Percentiles rank a stretch among this genome's conserved stretches.
phyloP scores from a whole-genome alignment of 176 grass and related monocot genomes.

The Guadua angustifolia region DNA sequence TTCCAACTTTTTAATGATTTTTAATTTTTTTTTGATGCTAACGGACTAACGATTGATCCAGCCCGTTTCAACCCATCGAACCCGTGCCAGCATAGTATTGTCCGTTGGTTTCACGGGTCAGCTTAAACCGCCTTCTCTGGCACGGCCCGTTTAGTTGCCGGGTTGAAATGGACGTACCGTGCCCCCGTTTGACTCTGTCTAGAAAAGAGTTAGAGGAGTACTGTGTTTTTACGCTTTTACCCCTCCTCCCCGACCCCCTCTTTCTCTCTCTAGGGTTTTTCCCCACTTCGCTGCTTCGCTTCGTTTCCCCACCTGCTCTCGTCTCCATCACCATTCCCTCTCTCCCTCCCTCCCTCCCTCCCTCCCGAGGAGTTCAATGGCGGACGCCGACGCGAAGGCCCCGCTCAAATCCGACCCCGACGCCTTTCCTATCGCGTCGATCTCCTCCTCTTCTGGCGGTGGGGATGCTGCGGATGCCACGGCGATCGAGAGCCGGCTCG shows the following conservation, averaged over 20 bases:
- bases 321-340: not conserved
- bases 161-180: no score
- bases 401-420: constrained; percentile 35
- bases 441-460: constrained; percentile 14
- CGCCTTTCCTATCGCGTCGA: constrained; percentile 35
- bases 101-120: no score
- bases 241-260: not conserved
- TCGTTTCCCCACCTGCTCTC: constrained; percentile 49
- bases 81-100: no score
- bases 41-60: no score
- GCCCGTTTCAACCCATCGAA: no score
- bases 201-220: no score
- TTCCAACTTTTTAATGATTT: no score
- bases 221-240: constrained; percentile 35
- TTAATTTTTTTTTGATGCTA: no score
- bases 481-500: constrained; percentile 37
- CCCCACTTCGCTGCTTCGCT: constrained; percentile 26
- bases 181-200: no score
- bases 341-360: not conserved
- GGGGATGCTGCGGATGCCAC: not conserved
- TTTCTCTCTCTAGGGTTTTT: constrained; percentile 45
- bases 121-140: no score
- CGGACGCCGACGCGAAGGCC: constrained; percentile 44
- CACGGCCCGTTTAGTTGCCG: no score
- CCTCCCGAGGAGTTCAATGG: constrained; percentile 44